Evolutionary conservation across 1,284 basidiomycete species (phyloP), one percentile per base, ranked within the genome.

Genomic region (Somion occarium): DNA sequence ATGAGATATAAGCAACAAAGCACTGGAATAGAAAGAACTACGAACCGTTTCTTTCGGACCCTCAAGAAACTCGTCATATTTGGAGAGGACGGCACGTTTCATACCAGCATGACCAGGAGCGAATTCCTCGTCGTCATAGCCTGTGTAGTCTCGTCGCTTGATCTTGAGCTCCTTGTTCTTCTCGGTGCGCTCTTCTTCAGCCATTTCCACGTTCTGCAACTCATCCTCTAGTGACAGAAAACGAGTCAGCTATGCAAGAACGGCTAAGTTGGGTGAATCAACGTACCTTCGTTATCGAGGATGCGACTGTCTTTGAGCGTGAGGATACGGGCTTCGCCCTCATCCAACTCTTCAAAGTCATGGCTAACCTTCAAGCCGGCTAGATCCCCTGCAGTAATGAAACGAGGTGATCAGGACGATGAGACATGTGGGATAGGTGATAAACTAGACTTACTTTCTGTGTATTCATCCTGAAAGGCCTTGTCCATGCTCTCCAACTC

Each of bases 171-270:
- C 91, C 45, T 83, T 78, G 50, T 83, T 89, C 73, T 86, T 86
- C 65, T 88, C 82, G 20, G 82, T 80, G 9, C 80, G 80, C 61
- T 94, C 93, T 44, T 80, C 80, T 65, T 97, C 93, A 0, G 91
- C 92, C 73, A 98, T 80, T 59, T 94, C 91, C 45, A 96, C 76
- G 61, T 99, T 98, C 70, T 97, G 91, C 18, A 99, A 79, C 69
- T 98, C 96, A 70, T 99, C 97, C 84, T 99, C 97, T 91, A 66
- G n/a, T n/a, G n/a, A n/a, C n/a, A n/a, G n/a, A n/a, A n/a, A n/a
- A n/a, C n/a, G n/a, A n/a, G n/a, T n/a, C n/a, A n/a, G n/a, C n/a
- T n/a, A n/a, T n/a, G n/a, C n/a, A n/a, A n/a, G n/a, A n/a, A n/a
- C n/a, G n/a, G n/a, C n/a, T n/a, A n/a, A n/a, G n/a, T n/a, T n/a